phyloP scores from a whole-genome alignment of 2,329 filamentous ascomycete genomes.

The Elsinoe necatrix region DNA sequence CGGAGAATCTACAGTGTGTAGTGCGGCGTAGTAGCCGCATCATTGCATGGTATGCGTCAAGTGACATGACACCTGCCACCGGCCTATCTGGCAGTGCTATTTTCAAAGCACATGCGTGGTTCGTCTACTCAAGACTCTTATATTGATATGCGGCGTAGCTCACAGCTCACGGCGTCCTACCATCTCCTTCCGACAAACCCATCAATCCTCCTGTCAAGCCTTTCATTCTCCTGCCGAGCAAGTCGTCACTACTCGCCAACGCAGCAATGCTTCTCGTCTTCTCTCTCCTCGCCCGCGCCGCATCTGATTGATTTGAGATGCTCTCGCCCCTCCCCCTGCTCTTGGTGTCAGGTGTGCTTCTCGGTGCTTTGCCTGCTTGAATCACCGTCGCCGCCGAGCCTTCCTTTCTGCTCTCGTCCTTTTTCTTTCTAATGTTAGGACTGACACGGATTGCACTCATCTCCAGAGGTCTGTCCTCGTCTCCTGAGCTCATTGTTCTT shows the following conservation, averaged over 20 bases:
- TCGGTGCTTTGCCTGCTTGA: conserved; percentile 2
- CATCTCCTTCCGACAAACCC: conserved; percentile 21
- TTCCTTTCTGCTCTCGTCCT: not conserved
- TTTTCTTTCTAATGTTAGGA: conserved; percentile 18
- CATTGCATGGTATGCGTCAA: not conserved
- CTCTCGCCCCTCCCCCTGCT: conserved; percentile 17
- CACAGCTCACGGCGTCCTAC: conserved; percentile 3
- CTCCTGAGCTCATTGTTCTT: conserved; percentile 57
- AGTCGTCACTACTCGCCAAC: conserved; percentile 41
- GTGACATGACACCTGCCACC: not conserved
- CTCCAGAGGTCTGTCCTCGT: conserved; percentile 74
- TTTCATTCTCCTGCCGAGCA: conserved; percentile 42
- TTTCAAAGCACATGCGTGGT: not conserved
- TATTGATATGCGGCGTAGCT: not conserved
- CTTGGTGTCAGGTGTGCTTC: conserved; percentile 14
- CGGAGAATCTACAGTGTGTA: not conserved
- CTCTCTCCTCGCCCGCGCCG: conserved; percentile 23
- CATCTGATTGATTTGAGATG: conserved; percentile 19
- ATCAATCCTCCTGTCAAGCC: conserved; percentile 36
- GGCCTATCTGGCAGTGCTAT: not conserved
- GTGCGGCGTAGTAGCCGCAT: not conserved
- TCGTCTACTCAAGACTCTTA: not conserved
- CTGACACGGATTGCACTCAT: conserved; percentile 47
- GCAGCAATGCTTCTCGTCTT: conserved; percentile 36
- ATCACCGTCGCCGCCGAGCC: conserved; percentile 8